Evolutionary conservation across 2,329 filamentous ascomycete species (phyloP), one percentile per base, ranked within the genome.

Genomic region (Ophiosphaerella narmari): DNA sequence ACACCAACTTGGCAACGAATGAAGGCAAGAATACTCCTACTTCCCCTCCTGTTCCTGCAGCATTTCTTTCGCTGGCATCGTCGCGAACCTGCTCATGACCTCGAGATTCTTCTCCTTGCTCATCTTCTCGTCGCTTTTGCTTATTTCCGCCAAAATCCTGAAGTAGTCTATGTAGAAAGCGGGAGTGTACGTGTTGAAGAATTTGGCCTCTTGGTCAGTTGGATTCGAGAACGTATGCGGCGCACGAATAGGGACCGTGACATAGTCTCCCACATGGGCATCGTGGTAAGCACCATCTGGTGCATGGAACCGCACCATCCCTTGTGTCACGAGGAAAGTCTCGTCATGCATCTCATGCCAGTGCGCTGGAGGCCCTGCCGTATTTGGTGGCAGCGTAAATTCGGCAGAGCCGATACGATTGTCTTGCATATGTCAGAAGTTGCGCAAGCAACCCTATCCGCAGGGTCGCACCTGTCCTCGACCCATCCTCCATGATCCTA

Each of bases 131-230:
- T 78, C 77, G 13, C 71, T 68, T 47, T 75, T 74, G 21, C 72
- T 75, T 59, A 82, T 62, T 57, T 74, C 70, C 9, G 75, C 72
- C 59, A 83, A 57, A 37, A 82, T 68, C 69, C 80, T 80, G 67
- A 84, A 83, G 59, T 83, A 83, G 50, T 82, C 78, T 54, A 84
- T 80, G 58, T 82, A 83, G 57, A 81, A 82, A 2, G 78, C 78
- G 0, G 82, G 82, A 21, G 80, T 84, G 49, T 77, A 80, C 0
- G 82, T 84, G 62, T 83, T 84, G 72, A 83, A 77, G 63, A 85
- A 80, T 54, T 75, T 76, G 3, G 80, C 78, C 53, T 82, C 80
- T 56, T 80, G 74, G 40, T 82, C 77, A 37, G 76, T 78, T 0
- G 82, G 78, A 48, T 85, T 84, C 43, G 71, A 76, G 66, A 85